These are phyloP conservation scores for Moesziomyces parantarcticus DNA, from an alignment of 1,284 basidiomycete species.

Conservation along the genomic window DNA sequence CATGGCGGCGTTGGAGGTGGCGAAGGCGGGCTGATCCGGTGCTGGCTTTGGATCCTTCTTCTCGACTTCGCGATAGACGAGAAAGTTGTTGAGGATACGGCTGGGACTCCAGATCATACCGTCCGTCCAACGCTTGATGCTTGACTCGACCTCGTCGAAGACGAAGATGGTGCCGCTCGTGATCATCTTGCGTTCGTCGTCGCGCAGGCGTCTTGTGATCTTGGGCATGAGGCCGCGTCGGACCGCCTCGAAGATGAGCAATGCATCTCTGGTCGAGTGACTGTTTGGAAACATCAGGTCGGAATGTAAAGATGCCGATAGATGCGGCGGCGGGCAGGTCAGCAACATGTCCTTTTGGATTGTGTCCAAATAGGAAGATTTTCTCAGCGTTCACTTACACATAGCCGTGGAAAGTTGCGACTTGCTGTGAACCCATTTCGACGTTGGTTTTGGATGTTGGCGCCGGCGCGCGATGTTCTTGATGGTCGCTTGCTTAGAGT, in stretches of 20 bases:
- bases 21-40: constrained; percentile 30
- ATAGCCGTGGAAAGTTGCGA: constrained; percentile 29
- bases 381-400: constrained; percentile 11
- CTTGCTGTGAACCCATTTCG: constrained; percentile 26
- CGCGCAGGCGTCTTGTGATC: constrained; percentile 91
- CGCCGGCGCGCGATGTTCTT: neutral
- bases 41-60: constrained; percentile 49
- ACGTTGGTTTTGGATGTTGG: neutral
- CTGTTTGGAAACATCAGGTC: constrained; percentile 70
- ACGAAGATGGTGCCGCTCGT: constrained; percentile 94
- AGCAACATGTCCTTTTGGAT: too few relatives aligned
- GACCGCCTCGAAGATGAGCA: constrained; percentile 94
- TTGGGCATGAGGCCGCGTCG: constrained; percentile 88
- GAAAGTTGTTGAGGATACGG: constrained; percentile 90
- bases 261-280: constrained; percentile 91
- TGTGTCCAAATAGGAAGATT: neutral
- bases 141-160: constrained; percentile 95
- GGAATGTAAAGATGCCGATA: neutral
- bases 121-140: constrained; percentile 98
- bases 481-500: neutral
- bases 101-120: constrained; percentile 92
- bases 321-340: neutral
- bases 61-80: constrained; percentile 71
- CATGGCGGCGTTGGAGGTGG: constrained; percentile 20
- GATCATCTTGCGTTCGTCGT: constrained; percentile 88